Conservation (phyloP, 495 filamentous ascomycete genomes). For the Friedmanniomyces endolithicus region DNA sequence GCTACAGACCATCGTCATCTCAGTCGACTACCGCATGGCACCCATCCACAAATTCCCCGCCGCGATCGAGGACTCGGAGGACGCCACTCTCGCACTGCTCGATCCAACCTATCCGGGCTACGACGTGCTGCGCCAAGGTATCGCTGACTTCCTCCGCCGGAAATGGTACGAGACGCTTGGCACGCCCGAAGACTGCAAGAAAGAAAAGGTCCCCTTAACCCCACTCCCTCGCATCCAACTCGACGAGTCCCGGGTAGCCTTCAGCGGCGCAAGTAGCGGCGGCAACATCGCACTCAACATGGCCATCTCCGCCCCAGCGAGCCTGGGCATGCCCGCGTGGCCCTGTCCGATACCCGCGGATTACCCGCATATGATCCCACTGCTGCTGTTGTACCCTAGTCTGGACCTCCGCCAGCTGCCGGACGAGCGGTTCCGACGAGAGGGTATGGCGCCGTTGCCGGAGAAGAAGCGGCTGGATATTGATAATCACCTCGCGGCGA, state of each 20-base stretch:
- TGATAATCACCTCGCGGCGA: constrained; percentile 12
- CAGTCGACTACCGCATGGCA: constrained; percentile 26
- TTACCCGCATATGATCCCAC: constrained; percentile 2
- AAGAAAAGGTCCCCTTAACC: constrained; percentile 2
- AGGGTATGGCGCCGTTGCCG: constrained; percentile 5
- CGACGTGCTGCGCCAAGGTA: not conserved
- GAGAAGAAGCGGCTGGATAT: constrained; percentile 11
- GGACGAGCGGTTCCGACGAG: constrained; percentile 5
- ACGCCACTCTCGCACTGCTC: constrained; percentile 25
- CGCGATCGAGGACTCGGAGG: constrained; percentile 38
- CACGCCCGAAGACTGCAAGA: constrained; percentile 6
- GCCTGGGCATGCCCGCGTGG: constrained; percentile 11
- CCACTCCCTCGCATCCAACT: constrained; percentile 19
- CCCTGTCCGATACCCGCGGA: constrained; percentile 18
- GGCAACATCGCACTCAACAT: constrained; percentile 30
- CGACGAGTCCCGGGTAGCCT: constrained; percentile 23
- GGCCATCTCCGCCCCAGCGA: constrained; percentile 19
- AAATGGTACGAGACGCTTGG: constrained; percentile 11
- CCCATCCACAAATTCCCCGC: constrained; percentile 39
- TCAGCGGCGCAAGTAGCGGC: constrained; percentile 28
- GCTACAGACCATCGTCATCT: constrained; percentile 10
- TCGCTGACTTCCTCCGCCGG: constrained; percentile 5
- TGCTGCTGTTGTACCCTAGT: constrained; percentile 15
- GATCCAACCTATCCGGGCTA: constrained; percentile 1
- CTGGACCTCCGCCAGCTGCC: constrained; percentile 15